Base-by-base conservation (phyloP, 2,329 filamentous ascomycete species). In the Claviceps cyperi region DNA sequence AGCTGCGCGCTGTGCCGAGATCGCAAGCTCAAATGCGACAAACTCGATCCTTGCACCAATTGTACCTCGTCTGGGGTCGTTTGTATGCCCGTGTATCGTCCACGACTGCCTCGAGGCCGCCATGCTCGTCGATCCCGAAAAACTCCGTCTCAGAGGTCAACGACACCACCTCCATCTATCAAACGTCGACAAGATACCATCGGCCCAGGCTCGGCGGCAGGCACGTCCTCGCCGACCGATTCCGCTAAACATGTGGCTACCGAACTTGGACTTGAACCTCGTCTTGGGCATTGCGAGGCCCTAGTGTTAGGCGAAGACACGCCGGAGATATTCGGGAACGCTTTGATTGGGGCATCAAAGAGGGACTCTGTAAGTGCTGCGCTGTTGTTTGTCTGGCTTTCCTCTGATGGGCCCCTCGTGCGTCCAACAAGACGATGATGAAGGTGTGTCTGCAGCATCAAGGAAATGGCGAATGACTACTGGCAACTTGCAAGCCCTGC, bases 21-120 rank as follows among this genome's bases (percentile, higher is more conserved):
- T 22, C 54, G 56, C 48, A 58, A 58, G 50, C 49, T 57, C 43
- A 57, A 54, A 43, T 58, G 56, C 44, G 54, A 58, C 47, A 58
- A 57, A 35, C 54, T 56, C 45, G 51, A 51, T 17, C 56, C 56
- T 15, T 58, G 55, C 48, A 52, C 56, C 8, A 56, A 56, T 36
- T 57, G 55, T 36, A 49, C 48, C 1, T 53, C 51, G 2, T 50
- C 53, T 35, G 49, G 54, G 5, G 36, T 50, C 3, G 48, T 22
- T 7, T 57, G 56, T 36, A 44, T 53, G 7, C 53, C 56, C 7
- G 52, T 56, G 8, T 50, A 57, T 19, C 51, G 54, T 46, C 49
- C 49, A 13, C 49, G 52, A 46, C 17, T 54, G n/a, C 52, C 54
- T 4, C 44, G 54, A 40, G 51, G 56, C 5, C 53, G 56, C 9